Evolutionary conservation across 2,329 filamentous ascomycete genomes (phyloP), one percentile per base, ranked within the genome.

Genomic region (Emergomyces orientalis): DNA sequence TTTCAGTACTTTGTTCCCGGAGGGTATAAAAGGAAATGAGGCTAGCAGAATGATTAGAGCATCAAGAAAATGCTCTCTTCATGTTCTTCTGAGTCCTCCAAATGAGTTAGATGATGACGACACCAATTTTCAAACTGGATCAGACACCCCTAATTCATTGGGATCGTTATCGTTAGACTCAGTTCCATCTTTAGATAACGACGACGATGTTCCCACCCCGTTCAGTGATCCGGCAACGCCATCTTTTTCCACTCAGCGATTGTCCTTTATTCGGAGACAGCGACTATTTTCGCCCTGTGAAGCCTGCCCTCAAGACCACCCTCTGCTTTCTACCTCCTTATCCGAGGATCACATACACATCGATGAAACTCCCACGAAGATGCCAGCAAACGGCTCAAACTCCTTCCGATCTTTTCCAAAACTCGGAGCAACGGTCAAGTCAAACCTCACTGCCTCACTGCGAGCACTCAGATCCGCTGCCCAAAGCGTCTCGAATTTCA

Each of bases 391-490:
- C 47, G 13, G 30, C 59, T 57, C 71, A 72, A 63, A 68, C 70
- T 45, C 69, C 66, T 64, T 73, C 67, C 64, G 73, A 67, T 64
- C 70, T 69, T 66, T 74, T 47, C 77, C 79, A 54, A 79, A 79
- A 61, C 66, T 78, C 4, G 75, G 75, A 59, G 77, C 76, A 22
- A 81, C 79, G 1, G 84, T 87, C 74, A 86, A 83, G 65, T 87
- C 85, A 0, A 87, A 87, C 64, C 75, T 87, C 52, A 87, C 84
- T 0, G 82, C 84, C 1, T 87, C 85, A 0, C 72, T 87, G 25
- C 81, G 84, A 64, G 84, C 82, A 3, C 79, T 87, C 59, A 86
- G 83, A 72, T 82, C 82, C 7, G 83, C 83, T 0, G 84, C 84
- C 13, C 84, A 61, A 82, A 84, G 82, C 0, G 82, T 87, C 52